These are phyloP conservation scores for Ceratocystiopsis minuta DNA, from an alignment of 2,329 filamentous ascomycete genomes.

Conservation along the genomic window DNA sequence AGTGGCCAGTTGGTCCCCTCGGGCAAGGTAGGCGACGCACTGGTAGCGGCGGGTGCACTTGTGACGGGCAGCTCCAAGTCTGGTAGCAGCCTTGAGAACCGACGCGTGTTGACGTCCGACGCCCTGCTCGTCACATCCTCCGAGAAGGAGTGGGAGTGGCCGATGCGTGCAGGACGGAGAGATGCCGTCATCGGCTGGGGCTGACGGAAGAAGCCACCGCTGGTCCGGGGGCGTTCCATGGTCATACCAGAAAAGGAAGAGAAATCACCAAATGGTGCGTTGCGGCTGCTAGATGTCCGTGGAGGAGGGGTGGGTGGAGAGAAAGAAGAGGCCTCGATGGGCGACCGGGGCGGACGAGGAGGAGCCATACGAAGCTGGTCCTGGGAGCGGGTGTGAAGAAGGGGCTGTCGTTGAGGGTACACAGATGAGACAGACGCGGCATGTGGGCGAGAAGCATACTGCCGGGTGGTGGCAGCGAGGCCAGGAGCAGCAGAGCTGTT, in stretches of 20 bases:
- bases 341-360: slow-evolving; percentile 32
- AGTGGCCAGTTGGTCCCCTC: slow-evolving; percentile 28
- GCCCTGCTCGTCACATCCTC: not conserved
- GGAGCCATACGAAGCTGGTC: slow-evolving; percentile 30
- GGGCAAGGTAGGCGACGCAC: slow-evolving; percentile 6
- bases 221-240: slow-evolving; percentile 25
- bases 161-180: not conserved
- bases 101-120: too few relatives aligned
- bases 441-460: slow-evolving; percentile 14
- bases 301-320: slow-evolving; percentile 28
- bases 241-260: too few relatives aligned
- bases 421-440: slow-evolving; percentile 11
- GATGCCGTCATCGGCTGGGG: not conserved
- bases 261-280: too few relatives aligned
- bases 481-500: too few relatives aligned
- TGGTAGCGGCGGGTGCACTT: too few relatives aligned
- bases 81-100: not conserved
- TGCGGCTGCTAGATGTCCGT: slow-evolving; percentile 14
- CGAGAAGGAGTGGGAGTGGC: slow-evolving; percentile 13
- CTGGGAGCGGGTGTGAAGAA: slow-evolving; percentile 29
- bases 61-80: slow-evolving; percentile 9
- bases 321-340: slow-evolving; percentile 18
- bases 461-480: slow-evolving; percentile 7
- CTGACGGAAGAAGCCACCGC: slow-evolving; percentile 23
- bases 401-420: slow-evolving; percentile 14